A percentile compares a stretch with the other conserved stretches of the same genome.
Evolutionary conservation across 2,329 filamentous ascomycete species (phyloP).

Genomic region (Lecanoromycetidae sp.): DNA sequence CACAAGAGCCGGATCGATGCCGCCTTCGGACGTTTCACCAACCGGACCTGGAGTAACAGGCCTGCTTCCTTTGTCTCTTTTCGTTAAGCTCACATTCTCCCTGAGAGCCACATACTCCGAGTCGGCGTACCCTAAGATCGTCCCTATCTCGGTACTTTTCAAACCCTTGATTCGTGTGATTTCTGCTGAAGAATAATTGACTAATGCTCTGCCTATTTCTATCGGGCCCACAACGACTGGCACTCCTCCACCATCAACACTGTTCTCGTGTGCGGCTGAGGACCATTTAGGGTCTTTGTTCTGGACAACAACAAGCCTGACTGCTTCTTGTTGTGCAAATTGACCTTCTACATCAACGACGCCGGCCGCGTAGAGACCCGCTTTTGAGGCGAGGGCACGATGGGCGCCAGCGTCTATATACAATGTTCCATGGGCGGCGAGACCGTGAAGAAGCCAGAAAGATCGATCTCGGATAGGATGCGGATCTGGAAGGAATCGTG

Average conservation of each 20-base stretch:
- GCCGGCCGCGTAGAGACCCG: conserved; percentile 21
- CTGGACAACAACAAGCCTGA: conserved; percentile 65
- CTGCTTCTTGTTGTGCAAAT: conserved; percentile 87
- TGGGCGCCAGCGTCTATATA: conserved; percentile 90
- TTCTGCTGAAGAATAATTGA: conserved; percentile 84
- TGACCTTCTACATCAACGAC: conserved; percentile 59
- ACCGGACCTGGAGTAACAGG: conserved; percentile 13
- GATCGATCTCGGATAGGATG: conserved; percentile 83
- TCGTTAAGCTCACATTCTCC: conserved; percentile 72
- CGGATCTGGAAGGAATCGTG: conserved; percentile 74
- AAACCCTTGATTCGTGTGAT: conserved; percentile 74
- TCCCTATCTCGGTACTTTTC: conserved; percentile 68
- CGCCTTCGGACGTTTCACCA: background rate
- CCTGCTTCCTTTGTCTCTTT: conserved; percentile 12
- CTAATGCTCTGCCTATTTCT: conserved; percentile 78
- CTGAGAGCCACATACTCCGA: conserved; percentile 85
- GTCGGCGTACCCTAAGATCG: conserved; percentile 77
- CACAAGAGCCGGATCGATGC: no score
- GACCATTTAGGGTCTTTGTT: conserved; percentile 5
- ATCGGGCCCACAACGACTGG: conserved; percentile 40
- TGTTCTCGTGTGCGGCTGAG: background rate
- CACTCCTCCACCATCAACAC: conserved; percentile 12
- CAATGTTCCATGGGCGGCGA: conserved; percentile 77
- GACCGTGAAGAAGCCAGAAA: conserved; percentile 93
- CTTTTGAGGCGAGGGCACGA: conserved; percentile 35